phyloP scores from a whole-genome alignment of 345 rosid genomes.

The Orychophragmus violaceus region DNA sequence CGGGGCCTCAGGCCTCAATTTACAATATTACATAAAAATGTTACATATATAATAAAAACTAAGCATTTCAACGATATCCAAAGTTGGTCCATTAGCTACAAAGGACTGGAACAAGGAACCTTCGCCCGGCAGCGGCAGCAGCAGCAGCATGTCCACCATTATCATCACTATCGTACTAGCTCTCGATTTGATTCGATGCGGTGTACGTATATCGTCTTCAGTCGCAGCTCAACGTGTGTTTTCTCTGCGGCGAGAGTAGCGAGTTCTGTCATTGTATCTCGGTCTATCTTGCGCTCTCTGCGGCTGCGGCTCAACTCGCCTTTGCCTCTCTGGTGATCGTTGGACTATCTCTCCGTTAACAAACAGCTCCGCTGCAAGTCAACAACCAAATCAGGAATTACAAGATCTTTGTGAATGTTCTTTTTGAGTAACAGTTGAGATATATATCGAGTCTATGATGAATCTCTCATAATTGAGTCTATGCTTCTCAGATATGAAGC shows the following conservation, averaged over 20 bases:
- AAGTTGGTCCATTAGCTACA: neutral
- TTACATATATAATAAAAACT: conserved; percentile 21
- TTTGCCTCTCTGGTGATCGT: conserved; percentile 91
- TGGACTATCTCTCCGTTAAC: conserved; percentile 96
- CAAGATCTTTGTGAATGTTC: neutral
- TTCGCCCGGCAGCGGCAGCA: neutral
- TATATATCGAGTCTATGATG: neutral
- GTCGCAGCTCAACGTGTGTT: conserved; percentile 40
- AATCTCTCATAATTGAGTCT: conserved; percentile 1
- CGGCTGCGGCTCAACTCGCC: conserved; percentile 87
- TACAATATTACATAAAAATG: conserved; percentile 22
- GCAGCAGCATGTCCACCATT: neutral
- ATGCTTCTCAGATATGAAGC: neutral
- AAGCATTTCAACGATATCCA: conserved; percentile 8
- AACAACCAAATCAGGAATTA: neutral
- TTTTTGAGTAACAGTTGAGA: neutral
- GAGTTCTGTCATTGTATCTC: conserved; percentile 90
- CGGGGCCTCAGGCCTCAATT: neutral
- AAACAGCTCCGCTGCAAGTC: conserved; percentile 79
- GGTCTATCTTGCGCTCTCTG: conserved; percentile 94
- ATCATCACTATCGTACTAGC: neutral
- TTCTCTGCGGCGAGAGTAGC: conserved; percentile 78
- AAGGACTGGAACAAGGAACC: neutral
- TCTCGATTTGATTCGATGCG: neutral
- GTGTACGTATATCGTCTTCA: conserved; percentile 6